Percentiles rank a stretch among this genome's conserved stretches.
phyloP scores from a whole-genome alignment of 306 rosid species.

The Vigna angularis region DNA sequence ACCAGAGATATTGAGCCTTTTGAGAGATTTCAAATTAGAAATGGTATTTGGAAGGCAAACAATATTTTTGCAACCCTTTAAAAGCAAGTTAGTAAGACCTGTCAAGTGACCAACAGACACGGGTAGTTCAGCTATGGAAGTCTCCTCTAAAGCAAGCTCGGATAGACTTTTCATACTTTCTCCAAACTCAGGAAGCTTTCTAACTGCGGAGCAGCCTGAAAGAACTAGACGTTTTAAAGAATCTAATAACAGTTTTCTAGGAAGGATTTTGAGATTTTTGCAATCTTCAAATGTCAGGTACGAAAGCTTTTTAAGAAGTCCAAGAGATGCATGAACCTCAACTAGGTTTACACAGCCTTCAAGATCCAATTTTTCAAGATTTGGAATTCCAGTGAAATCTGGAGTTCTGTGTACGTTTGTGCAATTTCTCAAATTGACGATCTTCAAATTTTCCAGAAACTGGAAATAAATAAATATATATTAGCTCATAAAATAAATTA shows the following conservation, averaged over 20 bases:
- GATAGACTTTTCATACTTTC: conserved; percentile 35
- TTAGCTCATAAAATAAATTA: conserved; percentile 8
- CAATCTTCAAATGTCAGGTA: conserved; percentile 29
- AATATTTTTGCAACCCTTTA: conserved; percentile 27
- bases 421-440: conserved; percentile 37
- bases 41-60: conserved; percentile 35
- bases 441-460: conserved; percentile 35
- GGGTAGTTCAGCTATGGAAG: conserved; percentile 34
- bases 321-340: conserved; percentile 50
- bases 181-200: conserved; percentile 45
- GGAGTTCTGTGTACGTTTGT: conserved; percentile 33
- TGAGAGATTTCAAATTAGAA: conserved; percentile 40
- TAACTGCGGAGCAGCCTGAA: conserved; percentile 38
- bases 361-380: conserved; percentile 41
- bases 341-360: conserved; percentile 44
- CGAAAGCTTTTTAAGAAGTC: conserved; percentile 43
- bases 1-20: conserved; percentile 29
- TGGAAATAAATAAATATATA: conserved; percentile 4
- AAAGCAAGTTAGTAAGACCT: conserved; percentile 31
- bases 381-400: conserved; percentile 39
- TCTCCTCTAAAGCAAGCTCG: conserved; percentile 30
- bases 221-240: conserved; percentile 30
- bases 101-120: conserved; percentile 35
- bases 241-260: conserved; percentile 30
- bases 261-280: conserved; percentile 40